phyloP scores from a whole-genome alignment of 1,284 basidiomycete species.

The Athelia sp. region DNA sequence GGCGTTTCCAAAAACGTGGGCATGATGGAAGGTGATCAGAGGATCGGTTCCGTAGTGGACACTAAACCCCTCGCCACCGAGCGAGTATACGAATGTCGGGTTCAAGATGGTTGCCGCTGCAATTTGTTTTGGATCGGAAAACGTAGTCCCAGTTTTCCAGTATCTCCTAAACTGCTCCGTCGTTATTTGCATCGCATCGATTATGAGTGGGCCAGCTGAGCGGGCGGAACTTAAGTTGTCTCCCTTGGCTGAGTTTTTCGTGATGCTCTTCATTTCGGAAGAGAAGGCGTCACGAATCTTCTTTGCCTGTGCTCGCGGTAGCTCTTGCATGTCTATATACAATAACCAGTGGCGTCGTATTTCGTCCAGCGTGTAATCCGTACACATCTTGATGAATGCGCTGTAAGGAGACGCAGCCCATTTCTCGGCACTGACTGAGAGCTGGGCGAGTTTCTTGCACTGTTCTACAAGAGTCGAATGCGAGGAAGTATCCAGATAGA shows the following conservation, averaged over 20 bases:
- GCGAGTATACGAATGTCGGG: constrained; percentile 43
- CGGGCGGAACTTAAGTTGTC: constrained; percentile 14
- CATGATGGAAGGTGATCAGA: constrained; percentile 41
- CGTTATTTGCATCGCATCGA: constrained; percentile 13
- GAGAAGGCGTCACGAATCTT: constrained; percentile 14
- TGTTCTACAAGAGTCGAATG: constrained; percentile 35
- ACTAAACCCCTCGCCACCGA: constrained; percentile 32
- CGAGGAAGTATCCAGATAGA: constrained; percentile 40
- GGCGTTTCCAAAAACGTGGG: constrained; percentile 26
- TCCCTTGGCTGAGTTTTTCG: not conserved
- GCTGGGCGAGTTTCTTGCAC: constrained; percentile 35
- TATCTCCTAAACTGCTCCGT: constrained; percentile 26
- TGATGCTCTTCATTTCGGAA: constrained; percentile 11
- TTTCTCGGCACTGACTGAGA: constrained; percentile 28
- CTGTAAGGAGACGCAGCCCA: constrained; percentile 43
- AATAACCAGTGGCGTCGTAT: constrained; percentile 38
- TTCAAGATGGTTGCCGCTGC: constrained; percentile 31
- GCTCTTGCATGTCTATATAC: constrained; percentile 23
- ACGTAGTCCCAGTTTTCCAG: constrained; percentile 40
- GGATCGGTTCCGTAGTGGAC: constrained; percentile 46
- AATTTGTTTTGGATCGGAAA: constrained; percentile 18
- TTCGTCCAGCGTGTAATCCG: constrained; percentile 34
- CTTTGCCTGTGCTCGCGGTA: constrained; percentile 8
- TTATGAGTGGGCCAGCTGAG: constrained; percentile 34
- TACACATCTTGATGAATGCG: constrained; percentile 29